These are phyloP conservation scores for Candida nanaspora DNA, from an alignment of 805 yeast genomes.

Conservation along the genomic window DNA sequence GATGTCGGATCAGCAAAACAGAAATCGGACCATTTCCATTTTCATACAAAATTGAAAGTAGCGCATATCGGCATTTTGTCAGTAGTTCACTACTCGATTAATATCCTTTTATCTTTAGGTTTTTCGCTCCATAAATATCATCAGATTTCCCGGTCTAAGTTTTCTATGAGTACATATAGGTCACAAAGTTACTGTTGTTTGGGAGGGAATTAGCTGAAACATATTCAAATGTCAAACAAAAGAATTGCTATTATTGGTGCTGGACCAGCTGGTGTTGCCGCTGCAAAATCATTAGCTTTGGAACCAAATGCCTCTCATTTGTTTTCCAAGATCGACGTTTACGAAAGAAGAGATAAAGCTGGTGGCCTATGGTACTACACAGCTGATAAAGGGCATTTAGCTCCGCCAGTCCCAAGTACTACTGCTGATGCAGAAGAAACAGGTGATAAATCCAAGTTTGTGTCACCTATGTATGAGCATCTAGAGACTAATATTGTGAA, in stretches of 20 bases:
- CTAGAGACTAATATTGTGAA: constrained; percentile 28
- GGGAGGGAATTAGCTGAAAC: neutral
- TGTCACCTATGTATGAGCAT: constrained; percentile 28
- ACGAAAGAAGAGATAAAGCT: constrained; percentile 21
- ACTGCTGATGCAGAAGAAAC: constrained; percentile 5
- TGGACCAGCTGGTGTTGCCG: constrained; percentile 27
- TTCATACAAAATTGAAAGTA: too few species aligned
- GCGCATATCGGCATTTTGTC: too few species aligned
- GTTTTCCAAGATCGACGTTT: constrained; percentile 20
- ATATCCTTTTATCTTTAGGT: too few species aligned
- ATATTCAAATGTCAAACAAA: constrained; percentile 2
- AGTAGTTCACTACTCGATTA: too few species aligned
- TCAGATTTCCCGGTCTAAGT: neutral
- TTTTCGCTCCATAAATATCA: neutral
- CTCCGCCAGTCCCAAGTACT: constrained; percentile 18
- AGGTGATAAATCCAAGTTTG: constrained; percentile 9
- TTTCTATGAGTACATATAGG: neutral
- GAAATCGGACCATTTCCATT: too few species aligned
- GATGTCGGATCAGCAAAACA: too few species aligned
- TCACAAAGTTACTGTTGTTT: too few species aligned
- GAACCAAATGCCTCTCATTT: constrained; percentile 20
- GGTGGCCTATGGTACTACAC: constrained; percentile 30
- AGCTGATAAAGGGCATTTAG: constrained; percentile 15
- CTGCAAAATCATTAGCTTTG: constrained; percentile 25
- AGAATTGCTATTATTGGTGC: constrained; percentile 28